Evolutionary conservation across 148 eudicot genomes (phyloP).

Genomic region (Silene latifolia): DNA sequence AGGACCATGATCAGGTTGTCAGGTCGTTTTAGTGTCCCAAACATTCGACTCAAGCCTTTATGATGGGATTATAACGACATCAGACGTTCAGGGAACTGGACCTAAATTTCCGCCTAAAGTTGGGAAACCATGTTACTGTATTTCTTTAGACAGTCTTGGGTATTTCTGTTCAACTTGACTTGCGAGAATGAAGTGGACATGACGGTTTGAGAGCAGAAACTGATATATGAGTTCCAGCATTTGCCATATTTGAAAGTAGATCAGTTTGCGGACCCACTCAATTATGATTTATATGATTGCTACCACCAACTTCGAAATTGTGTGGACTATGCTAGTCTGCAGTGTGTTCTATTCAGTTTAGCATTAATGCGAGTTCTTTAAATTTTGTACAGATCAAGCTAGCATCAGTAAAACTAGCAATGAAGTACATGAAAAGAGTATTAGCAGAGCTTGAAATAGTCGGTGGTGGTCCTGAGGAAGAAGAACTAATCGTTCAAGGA

Average conservation of each 20-base stretch:
- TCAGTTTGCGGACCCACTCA: background rate
- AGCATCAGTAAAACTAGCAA: conserved; percentile 89
- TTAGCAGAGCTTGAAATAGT: conserved; percentile 82
- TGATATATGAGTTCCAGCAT: background rate
- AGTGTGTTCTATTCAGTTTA: background rate
- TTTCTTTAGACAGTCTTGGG: background rate
- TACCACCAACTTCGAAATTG: background rate
- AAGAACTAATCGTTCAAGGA: conserved; percentile 89
- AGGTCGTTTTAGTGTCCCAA: background rate
- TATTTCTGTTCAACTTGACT: background rate
- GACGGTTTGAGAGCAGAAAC: background rate
- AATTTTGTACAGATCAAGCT: conserved; percentile 64
- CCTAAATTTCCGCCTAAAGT: background rate
- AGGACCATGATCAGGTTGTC: conserved; percentile 1
- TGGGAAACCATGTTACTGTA: background rate
- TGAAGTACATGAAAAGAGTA: conserved; percentile 95
- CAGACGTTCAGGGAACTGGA: background rate
- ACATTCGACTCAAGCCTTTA: background rate
- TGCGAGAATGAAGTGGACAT: background rate
- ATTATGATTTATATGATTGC: conserved; percentile 4
- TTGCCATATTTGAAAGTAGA: background rate
- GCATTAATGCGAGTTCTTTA: conserved; percentile 2
- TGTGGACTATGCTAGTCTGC: conserved; percentile 4
- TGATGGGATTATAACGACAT: background rate
- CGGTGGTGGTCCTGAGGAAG: conserved; percentile 74